phyloP scores from a whole-genome alignment of 495 filamentous ascomycete genomes.

The Gamarada debralockiae region DNA sequence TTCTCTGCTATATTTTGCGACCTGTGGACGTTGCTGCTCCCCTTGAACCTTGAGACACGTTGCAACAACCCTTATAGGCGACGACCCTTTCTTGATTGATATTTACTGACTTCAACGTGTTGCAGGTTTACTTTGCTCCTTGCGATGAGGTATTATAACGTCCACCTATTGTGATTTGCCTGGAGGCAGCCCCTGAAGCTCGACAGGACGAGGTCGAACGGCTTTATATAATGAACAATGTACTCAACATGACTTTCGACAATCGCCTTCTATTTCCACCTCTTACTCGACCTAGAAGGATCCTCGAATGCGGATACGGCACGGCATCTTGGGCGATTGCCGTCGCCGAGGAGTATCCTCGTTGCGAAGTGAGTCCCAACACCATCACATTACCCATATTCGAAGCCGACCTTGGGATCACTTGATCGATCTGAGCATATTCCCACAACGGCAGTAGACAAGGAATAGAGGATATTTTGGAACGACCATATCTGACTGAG shows the following conservation, averaged over 20 bases:
- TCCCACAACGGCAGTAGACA: no score
- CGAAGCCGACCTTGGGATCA: not conserved
- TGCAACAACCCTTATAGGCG: no score
- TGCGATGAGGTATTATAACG: constrained; percentile 69
- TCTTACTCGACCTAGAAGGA: constrained; percentile 54
- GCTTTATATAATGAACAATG: constrained; percentile 62
- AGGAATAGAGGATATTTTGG: no score
- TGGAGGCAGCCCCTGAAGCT: constrained; percentile 18
- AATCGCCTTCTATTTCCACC: constrained; percentile 77
- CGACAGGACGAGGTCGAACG: constrained; percentile 76
- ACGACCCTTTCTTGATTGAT: no score
- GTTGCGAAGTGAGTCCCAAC: constrained; percentile 64
- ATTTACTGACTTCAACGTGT: no score
- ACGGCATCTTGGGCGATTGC: constrained; percentile 58
- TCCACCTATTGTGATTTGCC: constrained; percentile 9
- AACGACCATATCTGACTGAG: no score
- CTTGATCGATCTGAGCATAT: not conserved
- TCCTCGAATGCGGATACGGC: constrained; percentile 78
- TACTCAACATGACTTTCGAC: constrained; percentile 73
- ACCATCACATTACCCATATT: not conserved
- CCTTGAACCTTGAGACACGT: no score
- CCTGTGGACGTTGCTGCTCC: no score
- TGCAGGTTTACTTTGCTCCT: constrained; percentile 66
- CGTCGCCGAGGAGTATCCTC: constrained; percentile 61
- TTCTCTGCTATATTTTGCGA: no score